A percentile compares a stretch with the other conserved stretches of the same genome.
These are phyloP conservation scores for Fraxinus ornus DNA, from an alignment of 305 asterid species.

Conservation along the genomic window DNA sequence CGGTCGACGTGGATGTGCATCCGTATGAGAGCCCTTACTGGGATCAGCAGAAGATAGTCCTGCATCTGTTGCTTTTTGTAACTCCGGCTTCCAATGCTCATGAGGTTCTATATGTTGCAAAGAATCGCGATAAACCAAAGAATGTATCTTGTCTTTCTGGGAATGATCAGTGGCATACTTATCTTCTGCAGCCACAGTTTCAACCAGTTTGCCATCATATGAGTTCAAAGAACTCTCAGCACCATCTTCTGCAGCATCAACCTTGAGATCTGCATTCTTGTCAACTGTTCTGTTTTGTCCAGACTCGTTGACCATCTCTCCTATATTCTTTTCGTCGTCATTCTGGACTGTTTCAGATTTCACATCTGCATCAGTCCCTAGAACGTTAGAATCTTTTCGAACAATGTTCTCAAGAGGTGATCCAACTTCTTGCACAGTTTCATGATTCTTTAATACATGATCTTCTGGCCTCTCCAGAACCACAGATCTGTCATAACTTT, in stretches of 20 bases:
- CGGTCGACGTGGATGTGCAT: slow-evolving; percentile 38
- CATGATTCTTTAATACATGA: slow-evolving; percentile 25
- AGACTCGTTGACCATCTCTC: slow-evolving; percentile 21
- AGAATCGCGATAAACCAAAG: slow-evolving; percentile 28
- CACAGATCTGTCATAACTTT: slow-evolving; percentile 37
- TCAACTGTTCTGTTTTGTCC: slow-evolving; percentile 31
- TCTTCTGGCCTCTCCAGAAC: slow-evolving; percentile 36
- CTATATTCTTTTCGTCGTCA: slow-evolving; percentile 22
- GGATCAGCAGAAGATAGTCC: slow-evolving; percentile 31
- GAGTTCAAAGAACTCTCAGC: slow-evolving; percentile 33
- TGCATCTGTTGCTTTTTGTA: slow-evolving; percentile 21
- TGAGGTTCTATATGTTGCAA: slow-evolving; percentile 26
- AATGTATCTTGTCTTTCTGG: slow-evolving; percentile 31
- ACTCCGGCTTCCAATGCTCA: slow-evolving; percentile 28
- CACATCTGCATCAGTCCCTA: slow-evolving; percentile 35
- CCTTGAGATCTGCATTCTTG: slow-evolving; percentile 30
- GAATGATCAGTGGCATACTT: slow-evolving; percentile 22
- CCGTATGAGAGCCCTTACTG: slow-evolving; percentile 27
- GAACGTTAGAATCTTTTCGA: slow-evolving; percentile 37
- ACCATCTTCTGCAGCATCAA: slow-evolving; percentile 31
- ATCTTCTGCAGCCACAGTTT: slow-evolving; percentile 34
- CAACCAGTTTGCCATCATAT: slow-evolving; percentile 42
- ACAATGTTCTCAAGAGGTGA: slow-evolving; percentile 38
- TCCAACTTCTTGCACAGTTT: slow-evolving; percentile 36
- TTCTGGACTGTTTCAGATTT: slow-evolving; percentile 32